These are phyloP conservation scores for Chenopodium quinoa DNA, from an alignment of 148 eudicot genomes.

Conservation along the genomic window DNA sequence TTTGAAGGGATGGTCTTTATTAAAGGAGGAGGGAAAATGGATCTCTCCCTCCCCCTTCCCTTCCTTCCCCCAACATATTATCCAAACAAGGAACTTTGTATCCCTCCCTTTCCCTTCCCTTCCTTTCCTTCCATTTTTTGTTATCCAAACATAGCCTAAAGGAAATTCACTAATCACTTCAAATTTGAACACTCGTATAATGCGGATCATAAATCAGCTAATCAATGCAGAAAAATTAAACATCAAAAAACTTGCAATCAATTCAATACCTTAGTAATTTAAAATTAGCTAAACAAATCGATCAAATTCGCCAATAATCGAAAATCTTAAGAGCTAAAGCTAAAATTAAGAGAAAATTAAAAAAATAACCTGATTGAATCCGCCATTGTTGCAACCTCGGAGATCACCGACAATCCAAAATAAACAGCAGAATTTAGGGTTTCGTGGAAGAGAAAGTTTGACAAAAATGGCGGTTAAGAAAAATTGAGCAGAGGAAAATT, in stretches of 20 bases:
- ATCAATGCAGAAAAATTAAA: not conserved
- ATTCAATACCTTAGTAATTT: not conserved
- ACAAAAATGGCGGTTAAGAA: conserved; percentile 2
- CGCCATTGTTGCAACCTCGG: conserved; percentile 17
- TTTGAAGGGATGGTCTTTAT: too few species aligned
- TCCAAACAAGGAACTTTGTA: too few species aligned
- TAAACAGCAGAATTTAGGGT: not conserved
- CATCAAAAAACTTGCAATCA: not conserved
- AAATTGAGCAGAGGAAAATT: not conserved
- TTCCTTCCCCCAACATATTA: too few species aligned
- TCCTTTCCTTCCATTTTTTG: too few species aligned
- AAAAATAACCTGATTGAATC: conserved; percentile 7
- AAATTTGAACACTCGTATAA: not conserved
- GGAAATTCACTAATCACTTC: not conserved
- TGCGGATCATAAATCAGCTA: conserved; percentile 7
- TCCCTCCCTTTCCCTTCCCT: too few species aligned
- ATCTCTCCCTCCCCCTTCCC: too few species aligned
- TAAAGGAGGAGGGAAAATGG: too few species aligned
- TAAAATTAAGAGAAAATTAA: not conserved
- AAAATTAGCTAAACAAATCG: not conserved
- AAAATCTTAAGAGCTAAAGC: not conserved
- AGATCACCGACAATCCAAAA: not conserved
- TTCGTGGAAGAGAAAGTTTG: not conserved
- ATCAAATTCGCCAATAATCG: not conserved
- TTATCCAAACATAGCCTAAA: too few species aligned